Base-by-base conservation (phyloP, 371 early-diverging fungal genomes). In the Mortierella sp. region DNA sequence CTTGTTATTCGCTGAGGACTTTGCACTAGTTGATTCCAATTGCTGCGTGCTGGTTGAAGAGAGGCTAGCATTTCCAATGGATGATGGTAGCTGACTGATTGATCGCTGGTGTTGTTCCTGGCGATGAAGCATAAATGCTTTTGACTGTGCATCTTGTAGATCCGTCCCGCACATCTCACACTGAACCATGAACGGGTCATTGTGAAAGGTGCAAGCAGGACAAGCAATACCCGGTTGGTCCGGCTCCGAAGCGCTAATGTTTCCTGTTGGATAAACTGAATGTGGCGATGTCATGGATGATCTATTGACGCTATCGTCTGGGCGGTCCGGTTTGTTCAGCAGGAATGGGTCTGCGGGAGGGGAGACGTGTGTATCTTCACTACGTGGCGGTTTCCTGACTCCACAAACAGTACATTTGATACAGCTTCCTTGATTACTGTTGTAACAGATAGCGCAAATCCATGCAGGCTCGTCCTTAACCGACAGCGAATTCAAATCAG, bases 121-220 rank as follows among this genome's bases (percentile, higher is more conserved):
- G 16, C 76, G 63, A 27, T 76, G 50, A 27, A 76, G 43, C 64
- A 60, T 53, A 39, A 64, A 76, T 0, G 65, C 69, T 3, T 57
- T 54, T 14, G 69, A 64, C 1, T 78, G 65, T 37, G 63, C 59
- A 48, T 69, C 80, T 41, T 79, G 65, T 4, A 92, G 80, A 57
- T 84, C 80, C 0, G 86, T 74, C 28, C 85, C 91, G 70, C 94
- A 94, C 67, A 94, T 85, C 59, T 92, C 95, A 73, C 97, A 96
- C 17, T 82, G 81, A 4, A 81, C 67, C 88, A 94, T 87, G 57
- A 90, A 90, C 0, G 87, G 83, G 71, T 94, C 94, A 70, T 96
- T 96, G 48, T 90, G 79, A 73, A 95, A 96, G 0, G 96, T 96
- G 78, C 96, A 93, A 2, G 80, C 76, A 9, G 84, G 78, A 56